Conservation (phyloP, 306 rosid species). For the Begonia masoniana region DNA sequence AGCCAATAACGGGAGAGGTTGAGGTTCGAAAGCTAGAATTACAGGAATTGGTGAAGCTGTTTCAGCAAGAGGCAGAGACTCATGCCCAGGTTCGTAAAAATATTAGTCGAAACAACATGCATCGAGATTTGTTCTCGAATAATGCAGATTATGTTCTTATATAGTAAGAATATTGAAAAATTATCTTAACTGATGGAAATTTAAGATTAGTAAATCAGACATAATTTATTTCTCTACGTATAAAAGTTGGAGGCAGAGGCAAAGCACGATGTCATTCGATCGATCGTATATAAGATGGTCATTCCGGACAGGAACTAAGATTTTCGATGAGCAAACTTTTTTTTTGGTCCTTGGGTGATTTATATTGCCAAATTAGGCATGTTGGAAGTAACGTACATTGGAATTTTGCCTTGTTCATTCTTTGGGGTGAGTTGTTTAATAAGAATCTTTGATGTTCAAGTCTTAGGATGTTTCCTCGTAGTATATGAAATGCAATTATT, state of each 20-base stretch:
- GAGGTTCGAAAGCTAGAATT: constrained; percentile 74
- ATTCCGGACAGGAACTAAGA: background rate
- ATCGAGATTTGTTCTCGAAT: constrained; percentile 37
- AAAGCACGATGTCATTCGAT: background rate
- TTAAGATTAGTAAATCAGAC: too few relatives aligned
- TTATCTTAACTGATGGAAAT: background rate
- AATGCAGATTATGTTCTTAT: constrained; percentile 31
- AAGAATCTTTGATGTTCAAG: too few relatives aligned
- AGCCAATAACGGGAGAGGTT: constrained; percentile 48
- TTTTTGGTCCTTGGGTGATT: too few relatives aligned
- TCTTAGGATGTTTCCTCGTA: too few relatives aligned
- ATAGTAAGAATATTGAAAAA: constrained; percentile 1
- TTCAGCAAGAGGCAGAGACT: constrained; percentile 87
- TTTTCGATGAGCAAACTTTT: background rate
- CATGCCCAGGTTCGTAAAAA: constrained; percentile 66
- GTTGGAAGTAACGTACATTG: too few relatives aligned
- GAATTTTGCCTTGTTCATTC: too few relatives aligned
- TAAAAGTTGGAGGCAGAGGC: background rate
- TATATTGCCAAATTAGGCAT: too few relatives aligned
- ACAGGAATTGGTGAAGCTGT: constrained; percentile 59
- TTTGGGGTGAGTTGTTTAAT: too few relatives aligned
- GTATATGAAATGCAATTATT: too few relatives aligned
- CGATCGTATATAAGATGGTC: too few relatives aligned
- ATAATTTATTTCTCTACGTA: too few relatives aligned
- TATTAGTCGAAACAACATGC: constrained; percentile 37